Base-by-base conservation (phyloP, 2,329 filamentous ascomycete genomes). In the Venturia aucupariae region DNA sequence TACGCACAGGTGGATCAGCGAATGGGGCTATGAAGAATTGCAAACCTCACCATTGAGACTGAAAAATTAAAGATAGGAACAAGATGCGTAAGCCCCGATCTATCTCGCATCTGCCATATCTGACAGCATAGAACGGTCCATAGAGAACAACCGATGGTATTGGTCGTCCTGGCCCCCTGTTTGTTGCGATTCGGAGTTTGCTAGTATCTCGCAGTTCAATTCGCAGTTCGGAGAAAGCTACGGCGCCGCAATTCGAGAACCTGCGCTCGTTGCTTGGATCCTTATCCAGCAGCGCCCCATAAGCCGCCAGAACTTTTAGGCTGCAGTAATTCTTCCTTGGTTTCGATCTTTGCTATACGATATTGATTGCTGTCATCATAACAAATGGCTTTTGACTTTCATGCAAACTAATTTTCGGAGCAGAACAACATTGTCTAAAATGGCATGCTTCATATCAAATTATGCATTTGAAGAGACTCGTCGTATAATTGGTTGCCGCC, bases 181-280 rank as follows among this genome's bases (percentile, higher is more conserved):
- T 32, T 32, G 24, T 22, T 54, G 27, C 84, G 48, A 17, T 32
- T 30, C 24, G 48, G 24, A 54, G 48, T 54, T 19, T 19, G 24
- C 10, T 15, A 13, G 10, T 4, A 19, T 4, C 48, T 54, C 48
- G 48, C 48, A 54, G 48, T 54, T 54, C 15, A 32, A 32, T 22
- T 54, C 48, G 27, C 48, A 54, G 24, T 54, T 54, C 24, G 48
- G 24, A 54, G 48, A 7, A 32, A 54, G 24, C 15, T 32, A 19
- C 32, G 24, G 22, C 24, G 32, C 48, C 17, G 6, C 4, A 17
- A 54, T 54, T 32, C 48, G 48, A 54, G 44, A 22, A 22, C n/a
- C 44, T 46, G 44, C 44, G 19, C 24, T 22, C 17, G 48, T 8
- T 8, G 24, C 6, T 15, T 22, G 48, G 17, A 30, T 32, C 24